Base-by-base conservation (phyloP, 169 alveolate genomes). In the Perkinsus olseni region DNA sequence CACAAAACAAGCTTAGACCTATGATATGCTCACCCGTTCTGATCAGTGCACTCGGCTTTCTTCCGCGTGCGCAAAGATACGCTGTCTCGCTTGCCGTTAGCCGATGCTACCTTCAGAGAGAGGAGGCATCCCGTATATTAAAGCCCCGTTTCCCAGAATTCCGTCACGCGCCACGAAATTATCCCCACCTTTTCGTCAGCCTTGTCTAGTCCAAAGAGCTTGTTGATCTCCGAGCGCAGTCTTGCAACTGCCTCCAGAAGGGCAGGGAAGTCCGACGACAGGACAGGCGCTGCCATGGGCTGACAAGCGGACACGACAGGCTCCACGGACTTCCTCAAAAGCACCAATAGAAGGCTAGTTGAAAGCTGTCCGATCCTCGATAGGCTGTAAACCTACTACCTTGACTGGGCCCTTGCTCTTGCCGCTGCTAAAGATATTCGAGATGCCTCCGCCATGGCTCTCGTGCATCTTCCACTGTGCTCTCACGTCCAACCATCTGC, bases 61-160 rank as follows among this genome's bases (percentile, higher is more conserved):
- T 62, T 62, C 82, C 82, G 82, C 28, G 82, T 62, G 82, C 82
- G 82, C 82, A 62, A 62, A 62, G 82, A 62, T 62, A 62, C 82
- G 82, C 82, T 62, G 31, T 62, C 82, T 1, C 82, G 82, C 34
- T 8, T 62, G 31, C 82, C 82, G 31, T 62, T 28, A 8, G 62
- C 24, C 17, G 62, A 1, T 62, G 31, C 34, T 4, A 62, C 82
- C 82, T 62, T 24, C 50, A 8, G 13, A 28, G 17, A 21, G 37
- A 62, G 62, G 62, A 45, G 17, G 24, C 6, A 45, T 45, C 62
- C 24, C 62, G n/a, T n/a, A n/a, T n/a, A n/a, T n/a, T n/a, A n/a
- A n/a, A n/a, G n/a, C n/a, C n/a, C n/a, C n/a, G n/a, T n/a, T n/a
- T n/a, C n/a, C n/a, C n/a, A n/a, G n/a, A n/a, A n/a, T n/a, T n/a